Evolutionary conservation across 202 grass and related monocot species (phyloP).

Genomic region (Musa balbisiana): DNA sequence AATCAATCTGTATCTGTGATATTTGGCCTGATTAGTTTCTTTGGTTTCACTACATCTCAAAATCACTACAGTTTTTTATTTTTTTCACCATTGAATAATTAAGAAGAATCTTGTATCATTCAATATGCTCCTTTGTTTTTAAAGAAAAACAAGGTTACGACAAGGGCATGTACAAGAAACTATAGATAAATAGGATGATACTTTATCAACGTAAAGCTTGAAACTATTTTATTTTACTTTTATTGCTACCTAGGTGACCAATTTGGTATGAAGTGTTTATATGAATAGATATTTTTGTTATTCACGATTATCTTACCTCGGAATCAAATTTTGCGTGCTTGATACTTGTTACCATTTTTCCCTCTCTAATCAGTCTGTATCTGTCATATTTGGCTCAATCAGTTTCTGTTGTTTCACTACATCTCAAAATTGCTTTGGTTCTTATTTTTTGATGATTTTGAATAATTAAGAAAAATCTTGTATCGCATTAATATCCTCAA

Average conservation of each 20-base stretch:
- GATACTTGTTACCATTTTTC: not conserved
- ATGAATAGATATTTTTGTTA: not conserved
- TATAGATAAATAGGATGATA: no score
- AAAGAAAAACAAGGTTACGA: no score
- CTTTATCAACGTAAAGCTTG: not conserved
- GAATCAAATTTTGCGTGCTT: not conserved
- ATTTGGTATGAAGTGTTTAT: not conserved
- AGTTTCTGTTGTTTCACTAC: not conserved
- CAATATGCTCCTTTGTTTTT: not conserved
- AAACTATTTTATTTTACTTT: not conserved
- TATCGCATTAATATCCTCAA: not conserved
- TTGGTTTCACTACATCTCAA: not conserved
- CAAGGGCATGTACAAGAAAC: no score
- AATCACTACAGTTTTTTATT: not conserved
- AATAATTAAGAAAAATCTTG: not conserved
- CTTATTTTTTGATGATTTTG: not conserved
- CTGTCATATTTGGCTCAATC: not conserved
- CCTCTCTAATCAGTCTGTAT: not conserved
- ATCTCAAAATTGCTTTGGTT: not conserved
- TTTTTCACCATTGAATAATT: not conserved
- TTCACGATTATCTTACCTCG: not conserved
- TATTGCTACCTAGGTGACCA: not conserved
- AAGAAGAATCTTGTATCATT: not conserved
- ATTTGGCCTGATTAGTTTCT: not conserved
- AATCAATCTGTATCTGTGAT: not conserved